Evolutionary conservation across 176 grass and related monocot species (phyloP).

Genomic region (Saccharum officinarum): DNA sequence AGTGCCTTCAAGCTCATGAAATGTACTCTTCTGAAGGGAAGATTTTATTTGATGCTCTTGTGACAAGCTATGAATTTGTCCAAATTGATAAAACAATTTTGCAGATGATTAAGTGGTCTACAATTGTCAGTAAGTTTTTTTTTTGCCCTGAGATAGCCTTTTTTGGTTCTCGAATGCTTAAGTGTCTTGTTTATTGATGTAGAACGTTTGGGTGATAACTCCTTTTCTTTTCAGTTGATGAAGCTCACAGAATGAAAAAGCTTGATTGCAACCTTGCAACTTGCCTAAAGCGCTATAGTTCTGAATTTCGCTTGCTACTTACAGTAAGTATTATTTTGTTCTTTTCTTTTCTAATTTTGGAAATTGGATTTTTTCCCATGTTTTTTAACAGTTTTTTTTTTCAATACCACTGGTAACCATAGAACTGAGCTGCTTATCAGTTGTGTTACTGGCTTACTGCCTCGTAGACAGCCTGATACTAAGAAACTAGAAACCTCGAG

Average conservation of each 20-base stretch:
- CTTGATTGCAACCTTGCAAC: slow-evolving; percentile 64
- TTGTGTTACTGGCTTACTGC: neutral
- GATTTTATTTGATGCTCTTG: slow-evolving; percentile 65
- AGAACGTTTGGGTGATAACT: neutral
- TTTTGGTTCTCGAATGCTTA: neutral
- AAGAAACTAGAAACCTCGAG: neutral
- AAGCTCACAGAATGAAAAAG: slow-evolving; percentile 79
- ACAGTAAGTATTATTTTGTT: slow-evolving; percentile 48
- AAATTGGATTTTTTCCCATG: no score
- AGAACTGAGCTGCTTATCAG: neutral
- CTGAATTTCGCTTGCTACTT: slow-evolving; percentile 67
- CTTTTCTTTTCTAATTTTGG: neutral
- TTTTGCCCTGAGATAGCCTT: neutral
- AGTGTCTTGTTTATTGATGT: neutral
- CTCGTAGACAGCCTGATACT: neutral
- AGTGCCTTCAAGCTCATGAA: slow-evolving; percentile 59
- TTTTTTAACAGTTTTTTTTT: neutral
- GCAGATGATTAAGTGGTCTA: slow-evolving; percentile 67
- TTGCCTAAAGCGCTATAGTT: slow-evolving; percentile 55
- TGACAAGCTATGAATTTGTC: slow-evolving; percentile 71
- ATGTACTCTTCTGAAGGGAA: slow-evolving; percentile 60
- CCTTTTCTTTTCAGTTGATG: slow-evolving; percentile 58
- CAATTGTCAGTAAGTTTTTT: slow-evolving; percentile 58
- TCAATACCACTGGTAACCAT: neutral
- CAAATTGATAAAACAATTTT: slow-evolving; percentile 57